Conservation (phyloP, 176 grass and related monocot genomes). For the Bothriochloa decipiens region DNA sequence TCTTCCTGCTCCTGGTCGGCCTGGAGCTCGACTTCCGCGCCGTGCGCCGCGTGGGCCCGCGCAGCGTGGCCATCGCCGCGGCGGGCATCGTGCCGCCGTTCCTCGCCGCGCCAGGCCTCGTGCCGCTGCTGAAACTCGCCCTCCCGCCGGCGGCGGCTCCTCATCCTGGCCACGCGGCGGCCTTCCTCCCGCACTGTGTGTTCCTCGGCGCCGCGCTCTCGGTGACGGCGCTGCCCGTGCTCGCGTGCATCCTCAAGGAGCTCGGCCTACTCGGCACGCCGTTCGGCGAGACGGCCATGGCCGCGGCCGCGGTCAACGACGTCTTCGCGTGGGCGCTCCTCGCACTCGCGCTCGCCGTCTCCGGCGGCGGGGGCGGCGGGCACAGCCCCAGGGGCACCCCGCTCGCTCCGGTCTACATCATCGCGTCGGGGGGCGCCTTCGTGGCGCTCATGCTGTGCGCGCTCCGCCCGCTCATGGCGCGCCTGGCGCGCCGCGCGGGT, state of each 20-base stretch:
- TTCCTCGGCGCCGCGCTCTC: conserved; percentile 82
- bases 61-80: conserved; percentile 68
- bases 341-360: conserved; percentile 68
- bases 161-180: background rate
- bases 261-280: conserved; percentile 60
- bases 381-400: background rate
- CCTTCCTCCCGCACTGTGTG: conserved; percentile 61
- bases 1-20: conserved; percentile 79
- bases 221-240: conserved; percentile 85
- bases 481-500: conserved; percentile 39
- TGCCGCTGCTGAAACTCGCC: conserved; percentile 51
- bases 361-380: conserved; percentile 20
- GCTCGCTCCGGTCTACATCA: conserved; percentile 43
- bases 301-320: conserved; percentile 76
- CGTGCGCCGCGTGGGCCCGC: conserved; percentile 57
- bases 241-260: conserved; percentile 90
- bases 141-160: background rate
- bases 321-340: conserved; percentile 76
- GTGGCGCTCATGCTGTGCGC: conserved; percentile 39
- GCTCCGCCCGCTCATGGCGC: conserved; percentile 57
- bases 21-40: conserved; percentile 76
- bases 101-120: conserved; percentile 54
- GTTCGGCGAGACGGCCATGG: conserved; percentile 79
- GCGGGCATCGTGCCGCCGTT: conserved; percentile 79
- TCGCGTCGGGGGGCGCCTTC: conserved; percentile 52